These are phyloP conservation scores for Microbotryum scabiosae DNA, from an alignment of 1,284 basidiomycete genomes.

Conservation along the genomic window DNA sequence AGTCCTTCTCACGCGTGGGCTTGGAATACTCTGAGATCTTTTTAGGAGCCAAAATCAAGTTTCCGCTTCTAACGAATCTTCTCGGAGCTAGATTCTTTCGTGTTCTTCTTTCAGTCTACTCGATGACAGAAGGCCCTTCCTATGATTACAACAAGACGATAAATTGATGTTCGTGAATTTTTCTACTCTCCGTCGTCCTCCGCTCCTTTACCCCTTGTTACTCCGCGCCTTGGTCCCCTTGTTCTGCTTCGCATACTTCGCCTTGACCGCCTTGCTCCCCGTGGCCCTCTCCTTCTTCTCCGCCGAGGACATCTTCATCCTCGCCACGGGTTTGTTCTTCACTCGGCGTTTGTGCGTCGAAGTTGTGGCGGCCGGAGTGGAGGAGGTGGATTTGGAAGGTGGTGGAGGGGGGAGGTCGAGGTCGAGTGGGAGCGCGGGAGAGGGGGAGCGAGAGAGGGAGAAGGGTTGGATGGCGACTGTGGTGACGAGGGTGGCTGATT, in stretches of 20 bases:
- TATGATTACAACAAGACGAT: too few species aligned
- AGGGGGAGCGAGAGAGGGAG: slow-evolving; percentile 24
- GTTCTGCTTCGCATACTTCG: slow-evolving; percentile 15
- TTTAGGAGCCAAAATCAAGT: too few species aligned
- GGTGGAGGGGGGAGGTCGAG: neutral
- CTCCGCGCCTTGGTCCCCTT: slow-evolving; percentile 23
- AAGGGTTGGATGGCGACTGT: slow-evolving; percentile 25
- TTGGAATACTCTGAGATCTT: too few species aligned
- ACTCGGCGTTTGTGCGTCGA: slow-evolving; percentile 21
- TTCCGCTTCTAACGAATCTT: too few species aligned
- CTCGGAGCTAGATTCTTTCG: too few species aligned
- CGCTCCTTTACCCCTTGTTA: neutral
- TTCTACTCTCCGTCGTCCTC: too few species aligned
- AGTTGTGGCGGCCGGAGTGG: neutral
- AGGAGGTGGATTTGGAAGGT: neutral
- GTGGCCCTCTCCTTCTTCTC: slow-evolving; percentile 27
- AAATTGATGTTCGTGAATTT: too few species aligned
- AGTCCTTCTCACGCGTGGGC: too few species aligned
- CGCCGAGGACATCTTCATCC: slow-evolving; percentile 22
- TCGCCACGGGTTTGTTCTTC: slow-evolving; percentile 8
- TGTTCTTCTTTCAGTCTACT: too few species aligned
- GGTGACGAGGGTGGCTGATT: slow-evolving; percentile 17
- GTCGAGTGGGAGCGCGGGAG: slow-evolving; percentile 11
- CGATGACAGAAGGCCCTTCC: too few species aligned
- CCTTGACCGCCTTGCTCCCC: slow-evolving; percentile 24